phyloP scores from a whole-genome alignment of 768 basidiomycete genomes.

The Termitomyces sp. region DNA sequence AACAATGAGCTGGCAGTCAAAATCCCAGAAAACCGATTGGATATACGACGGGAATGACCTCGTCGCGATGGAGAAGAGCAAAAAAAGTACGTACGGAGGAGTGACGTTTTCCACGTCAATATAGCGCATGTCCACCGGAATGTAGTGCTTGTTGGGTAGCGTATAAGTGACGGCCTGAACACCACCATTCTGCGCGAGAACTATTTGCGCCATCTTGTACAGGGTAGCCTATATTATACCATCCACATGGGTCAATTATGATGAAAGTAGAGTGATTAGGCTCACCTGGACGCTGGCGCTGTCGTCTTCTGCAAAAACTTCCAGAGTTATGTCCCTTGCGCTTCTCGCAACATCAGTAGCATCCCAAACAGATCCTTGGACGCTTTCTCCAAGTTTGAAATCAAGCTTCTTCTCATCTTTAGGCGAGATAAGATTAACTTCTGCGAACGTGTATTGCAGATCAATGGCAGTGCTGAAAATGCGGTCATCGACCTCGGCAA shows the following conservation, averaged over 20 bases:
- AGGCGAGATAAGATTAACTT: slow-evolving; percentile 43
- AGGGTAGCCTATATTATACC: slow-evolving; percentile 78
- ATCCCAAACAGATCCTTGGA: slow-evolving; percentile 57
- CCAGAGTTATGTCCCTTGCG: slow-evolving; percentile 66
- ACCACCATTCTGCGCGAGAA: slow-evolving; percentile 62
- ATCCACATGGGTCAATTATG: too few relatives aligned
- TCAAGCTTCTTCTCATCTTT: slow-evolving; percentile 49
- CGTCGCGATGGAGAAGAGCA: not conserved
- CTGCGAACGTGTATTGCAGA: slow-evolving; percentile 61
- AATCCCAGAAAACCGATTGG: too few relatives aligned
- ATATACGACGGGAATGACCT: not conserved
- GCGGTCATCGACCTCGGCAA: slow-evolving; percentile 79
- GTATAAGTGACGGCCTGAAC: slow-evolving; percentile 64
- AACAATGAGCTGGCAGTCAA: too few relatives aligned
- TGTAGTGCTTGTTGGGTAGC: slow-evolving; percentile 94
- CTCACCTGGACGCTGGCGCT: slow-evolving; percentile 88
- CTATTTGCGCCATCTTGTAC: slow-evolving; percentile 79
- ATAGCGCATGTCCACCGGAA: slow-evolving; percentile 82
- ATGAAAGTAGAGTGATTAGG: too few relatives aligned
- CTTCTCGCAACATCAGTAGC: slow-evolving; percentile 43
- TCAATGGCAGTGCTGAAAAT: slow-evolving; percentile 90
- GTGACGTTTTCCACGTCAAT: slow-evolving; percentile 67
- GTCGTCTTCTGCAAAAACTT: slow-evolving; percentile 82
- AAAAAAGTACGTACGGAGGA: slow-evolving; percentile 25
- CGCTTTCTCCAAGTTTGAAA: slow-evolving; percentile 38